Evolutionary conservation across 306 rosid species (phyloP).

Genomic region (Trifolium fragiferum): DNA sequence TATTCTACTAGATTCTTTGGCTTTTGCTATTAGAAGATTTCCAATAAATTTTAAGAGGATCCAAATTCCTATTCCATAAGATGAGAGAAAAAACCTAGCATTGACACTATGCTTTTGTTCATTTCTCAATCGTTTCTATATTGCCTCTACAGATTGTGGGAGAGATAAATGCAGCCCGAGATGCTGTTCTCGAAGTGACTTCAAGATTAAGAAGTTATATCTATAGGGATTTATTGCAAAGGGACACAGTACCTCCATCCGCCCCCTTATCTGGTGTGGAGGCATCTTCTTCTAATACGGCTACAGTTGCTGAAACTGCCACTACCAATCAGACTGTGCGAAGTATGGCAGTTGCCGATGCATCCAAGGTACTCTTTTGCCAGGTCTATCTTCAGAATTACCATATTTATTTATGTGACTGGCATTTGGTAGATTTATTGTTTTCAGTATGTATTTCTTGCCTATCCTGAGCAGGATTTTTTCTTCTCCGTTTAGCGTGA

Average conservation of each 20-base stretch:
- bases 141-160: conserved; percentile 76
- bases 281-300: conserved; percentile 57
- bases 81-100: conserved; percentile 34
- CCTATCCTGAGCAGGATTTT: conserved; percentile 7
- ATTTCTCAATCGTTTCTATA: conserved; percentile 34
- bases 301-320: conserved; percentile 55
- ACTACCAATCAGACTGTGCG: conserved; percentile 63
- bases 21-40: conserved; percentile 26
- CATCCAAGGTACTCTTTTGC: conserved; percentile 63
- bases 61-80: conserved; percentile 34
- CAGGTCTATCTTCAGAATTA: conserved; percentile 22
- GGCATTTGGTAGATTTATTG: conserved; percentile 27
- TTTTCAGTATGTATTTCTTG: conserved; percentile 26
- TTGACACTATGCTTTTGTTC: conserved; percentile 34
- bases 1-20: conserved; percentile 27
- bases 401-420: conserved; percentile 8
- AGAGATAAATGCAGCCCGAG: conserved; percentile 90
- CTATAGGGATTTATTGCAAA: conserved; percentile 76
- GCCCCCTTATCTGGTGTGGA: conserved; percentile 54
- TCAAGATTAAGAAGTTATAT: conserved; percentile 79
- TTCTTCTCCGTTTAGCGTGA: background rate
- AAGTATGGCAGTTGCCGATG: conserved; percentile 50
- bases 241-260: conserved; percentile 62
- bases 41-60: conserved; percentile 28
- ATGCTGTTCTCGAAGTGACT: conserved; percentile 93